Conservation (phyloP, 139 green algal species). For the Trebouxia sp. region DNA sequence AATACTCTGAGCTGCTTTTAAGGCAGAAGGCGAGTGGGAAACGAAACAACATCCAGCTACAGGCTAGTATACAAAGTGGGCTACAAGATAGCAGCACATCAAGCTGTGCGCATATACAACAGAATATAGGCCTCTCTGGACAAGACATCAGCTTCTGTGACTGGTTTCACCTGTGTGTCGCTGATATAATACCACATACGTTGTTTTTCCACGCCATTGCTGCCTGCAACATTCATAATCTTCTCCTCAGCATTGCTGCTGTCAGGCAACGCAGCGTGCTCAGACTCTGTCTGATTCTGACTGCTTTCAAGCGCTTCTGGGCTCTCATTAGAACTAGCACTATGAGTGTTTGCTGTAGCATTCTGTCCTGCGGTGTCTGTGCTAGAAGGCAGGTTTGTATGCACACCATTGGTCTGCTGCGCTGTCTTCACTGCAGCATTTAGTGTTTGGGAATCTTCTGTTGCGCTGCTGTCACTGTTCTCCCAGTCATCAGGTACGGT, state of each 20-base stretch:
- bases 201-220: background rate
- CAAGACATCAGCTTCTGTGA: slow-evolving; percentile 18
- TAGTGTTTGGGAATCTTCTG: background rate
- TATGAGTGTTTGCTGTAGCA: background rate
- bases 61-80: background rate
- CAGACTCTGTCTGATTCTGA: background rate
- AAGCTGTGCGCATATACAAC: slow-evolving; percentile 34
- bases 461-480: background rate
- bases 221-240: background rate
- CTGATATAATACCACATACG: slow-evolving; percentile 32
- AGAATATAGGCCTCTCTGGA: slow-evolving; percentile 40
- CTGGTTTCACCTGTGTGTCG: slow-evolving; percentile 35
- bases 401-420: background rate
- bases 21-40: too few species aligned
- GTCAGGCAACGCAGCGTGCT: background rate
- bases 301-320: background rate
- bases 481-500: background rate
- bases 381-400: too few species aligned
- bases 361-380: background rate
- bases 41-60: too few species aligned
- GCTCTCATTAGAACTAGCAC: background rate
- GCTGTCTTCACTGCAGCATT: background rate
- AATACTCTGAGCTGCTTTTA: too few species aligned
- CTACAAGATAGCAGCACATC: background rate
- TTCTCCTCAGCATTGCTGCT: background rate